phyloP scores from a whole-genome alignment of 805 yeast genomes.

The Scheffersomyces stipitis region DNA sequence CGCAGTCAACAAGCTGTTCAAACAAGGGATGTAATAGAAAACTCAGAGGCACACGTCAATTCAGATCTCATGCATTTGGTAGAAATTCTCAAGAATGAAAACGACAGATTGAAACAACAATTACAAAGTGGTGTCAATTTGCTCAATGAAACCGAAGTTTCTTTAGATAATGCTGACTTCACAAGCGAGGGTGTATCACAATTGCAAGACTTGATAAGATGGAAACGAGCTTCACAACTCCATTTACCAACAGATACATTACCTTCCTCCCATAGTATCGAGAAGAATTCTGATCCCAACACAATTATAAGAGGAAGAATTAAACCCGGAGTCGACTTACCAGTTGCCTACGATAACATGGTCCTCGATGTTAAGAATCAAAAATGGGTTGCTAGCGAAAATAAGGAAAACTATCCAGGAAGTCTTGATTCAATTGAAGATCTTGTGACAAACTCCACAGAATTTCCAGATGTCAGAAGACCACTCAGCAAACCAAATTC shows the following conservation, averaged over 20 bases:
- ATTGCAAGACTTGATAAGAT: constrained; percentile 25
- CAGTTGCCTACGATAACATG: constrained; percentile 33
- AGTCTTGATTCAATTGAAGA: constrained; percentile 43
- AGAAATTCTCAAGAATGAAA: neutral
- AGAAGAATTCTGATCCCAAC: constrained; percentile 6
- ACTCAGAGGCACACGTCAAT: neutral
- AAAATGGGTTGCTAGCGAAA: constrained; percentile 20
- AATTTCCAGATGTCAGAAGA: neutral
- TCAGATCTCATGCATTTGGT: neutral
- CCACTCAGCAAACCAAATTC: neutral
- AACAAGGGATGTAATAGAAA: neutral
- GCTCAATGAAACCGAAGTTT: constrained; percentile 9
- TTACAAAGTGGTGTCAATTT: constrained; percentile 6
- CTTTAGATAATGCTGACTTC: constrained; percentile 22
- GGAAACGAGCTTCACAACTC: constrained; percentile 41
- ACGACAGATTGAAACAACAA: constrained; percentile 13
- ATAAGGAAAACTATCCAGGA: constrained; percentile 22
- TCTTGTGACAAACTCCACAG: constrained; percentile 15
- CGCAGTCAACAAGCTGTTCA: no score
- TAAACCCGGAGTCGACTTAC: constrained; percentile 33
- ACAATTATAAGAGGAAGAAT: constrained; percentile 29
- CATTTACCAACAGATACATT: constrained; percentile 17
- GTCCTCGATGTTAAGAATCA: constrained; percentile 18
- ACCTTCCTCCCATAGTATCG: constrained; percentile 7
- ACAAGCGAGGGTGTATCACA: constrained; percentile 15